These are phyloP conservation scores for Peniophora sp. DNA, from an alignment of 1,284 basidiomycete genomes.

Conservation along the genomic window DNA sequence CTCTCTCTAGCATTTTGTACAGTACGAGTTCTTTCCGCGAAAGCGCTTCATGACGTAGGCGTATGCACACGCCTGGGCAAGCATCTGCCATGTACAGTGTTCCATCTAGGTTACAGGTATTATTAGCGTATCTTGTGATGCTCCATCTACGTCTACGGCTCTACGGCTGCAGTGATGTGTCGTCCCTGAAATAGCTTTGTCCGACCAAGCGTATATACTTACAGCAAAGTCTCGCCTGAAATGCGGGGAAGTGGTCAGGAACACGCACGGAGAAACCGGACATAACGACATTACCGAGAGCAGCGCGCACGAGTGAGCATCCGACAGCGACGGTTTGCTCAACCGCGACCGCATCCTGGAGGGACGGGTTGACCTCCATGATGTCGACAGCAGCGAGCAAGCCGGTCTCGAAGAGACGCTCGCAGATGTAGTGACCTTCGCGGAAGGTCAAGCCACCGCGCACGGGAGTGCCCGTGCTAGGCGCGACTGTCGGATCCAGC, in stretches of 20 bases:
- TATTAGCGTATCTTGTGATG: too few relatives aligned
- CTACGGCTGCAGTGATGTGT: too few relatives aligned
- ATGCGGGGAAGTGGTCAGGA: neutral
- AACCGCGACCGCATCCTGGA: conserved; percentile 68
- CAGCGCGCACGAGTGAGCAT: conserved; percentile 86
- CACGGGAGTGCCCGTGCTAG: conserved; percentile 92
- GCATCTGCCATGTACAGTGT: too few relatives aligned
- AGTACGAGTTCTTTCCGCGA: too few relatives aligned
- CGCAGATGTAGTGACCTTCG: conserved; percentile 97
- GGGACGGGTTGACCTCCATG: conserved; percentile 96
- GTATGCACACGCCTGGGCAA: too few relatives aligned
- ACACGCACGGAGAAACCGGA: neutral
- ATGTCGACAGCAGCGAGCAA: conserved; percentile 87
- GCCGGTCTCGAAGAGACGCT: conserved; percentile 91
- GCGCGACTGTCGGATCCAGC: conserved; percentile 89
- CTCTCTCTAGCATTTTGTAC: too few relatives aligned
- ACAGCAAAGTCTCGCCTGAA: conserved; percentile 12
- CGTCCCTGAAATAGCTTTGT: too few relatives aligned
- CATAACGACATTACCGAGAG: conserved; percentile 55
- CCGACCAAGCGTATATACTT: neutral
- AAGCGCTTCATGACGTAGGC: too few relatives aligned
- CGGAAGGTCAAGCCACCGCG: conserved; percentile 95
- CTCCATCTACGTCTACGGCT: too few relatives aligned
- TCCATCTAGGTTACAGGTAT: too few relatives aligned
- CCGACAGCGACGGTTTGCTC: conserved; percentile 90